phyloP scores from a whole-genome alignment of 2,329 filamentous ascomycete genomes.

The Ophiocordyceps camponoti-leonardi region DNA sequence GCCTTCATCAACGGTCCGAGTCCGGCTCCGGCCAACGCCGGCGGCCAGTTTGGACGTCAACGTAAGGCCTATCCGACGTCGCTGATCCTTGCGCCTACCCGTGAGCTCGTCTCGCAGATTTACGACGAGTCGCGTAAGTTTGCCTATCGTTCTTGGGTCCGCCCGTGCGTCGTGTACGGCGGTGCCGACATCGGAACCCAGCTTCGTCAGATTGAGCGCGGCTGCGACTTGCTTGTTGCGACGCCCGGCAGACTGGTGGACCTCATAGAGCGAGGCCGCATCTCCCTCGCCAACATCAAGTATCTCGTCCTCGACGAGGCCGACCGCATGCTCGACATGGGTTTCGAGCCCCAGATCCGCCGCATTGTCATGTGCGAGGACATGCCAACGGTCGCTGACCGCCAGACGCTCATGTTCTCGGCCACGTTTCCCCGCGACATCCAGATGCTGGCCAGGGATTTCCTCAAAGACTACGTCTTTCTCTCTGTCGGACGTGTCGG shows the following conservation, averaged over 20 bases:
- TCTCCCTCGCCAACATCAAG: slow-evolving; percentile 97
- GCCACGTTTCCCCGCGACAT: slow-evolving; percentile 98
- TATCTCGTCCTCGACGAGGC: slow-evolving; percentile 98
- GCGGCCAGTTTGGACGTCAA: slow-evolving; percentile 70
- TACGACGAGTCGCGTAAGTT: slow-evolving; percentile 97
- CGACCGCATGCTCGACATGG: slow-evolving; percentile 99
- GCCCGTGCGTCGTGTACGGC: slow-evolving; percentile 95
- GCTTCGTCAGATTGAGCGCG: slow-evolving; percentile 92
- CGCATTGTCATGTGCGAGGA: slow-evolving; percentile 97
- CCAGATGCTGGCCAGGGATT: slow-evolving; percentile 96
- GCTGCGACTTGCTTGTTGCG: slow-evolving; percentile 91
- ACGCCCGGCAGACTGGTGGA: slow-evolving; percentile 96
- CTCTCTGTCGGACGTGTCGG: slow-evolving; percentile 95
- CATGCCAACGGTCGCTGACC: slow-evolving; percentile 69
- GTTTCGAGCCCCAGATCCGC: slow-evolving; percentile 99
- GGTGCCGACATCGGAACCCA: slow-evolving; percentile 97
- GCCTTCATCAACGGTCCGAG: slow-evolving; percentile 83
- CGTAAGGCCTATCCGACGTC: slow-evolving; percentile 97
- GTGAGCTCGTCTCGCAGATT: slow-evolving; percentile 97
- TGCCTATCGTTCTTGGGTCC: slow-evolving; percentile 96
- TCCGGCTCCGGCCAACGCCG: slow-evolving; percentile 41
- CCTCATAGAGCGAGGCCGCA: slow-evolving; percentile 93
- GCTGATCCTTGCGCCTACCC: slow-evolving; percentile 86
- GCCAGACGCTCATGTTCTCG: slow-evolving; percentile 99
- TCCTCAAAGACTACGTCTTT: slow-evolving; percentile 98